These are phyloP conservation scores for Neofusicoccum laricinum DNA, from an alignment of 2,329 filamentous ascomycete genomes.

Conservation along the genomic window DNA sequence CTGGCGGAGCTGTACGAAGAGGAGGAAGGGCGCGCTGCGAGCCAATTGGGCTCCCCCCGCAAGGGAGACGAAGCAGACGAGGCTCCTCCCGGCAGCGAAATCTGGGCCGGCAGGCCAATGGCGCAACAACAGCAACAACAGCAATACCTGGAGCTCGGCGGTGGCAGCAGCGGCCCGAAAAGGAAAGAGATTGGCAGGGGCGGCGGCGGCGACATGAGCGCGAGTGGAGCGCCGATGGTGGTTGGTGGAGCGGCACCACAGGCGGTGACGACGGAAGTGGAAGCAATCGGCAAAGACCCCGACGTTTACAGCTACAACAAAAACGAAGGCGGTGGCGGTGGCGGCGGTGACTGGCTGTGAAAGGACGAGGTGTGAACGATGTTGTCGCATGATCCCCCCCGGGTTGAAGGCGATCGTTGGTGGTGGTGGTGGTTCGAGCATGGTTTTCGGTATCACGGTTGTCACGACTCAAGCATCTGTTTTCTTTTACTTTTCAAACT, in stretches of 20 bases:
- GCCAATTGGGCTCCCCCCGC: too few relatives aligned
- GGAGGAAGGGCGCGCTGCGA: too few relatives aligned
- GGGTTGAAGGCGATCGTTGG: background rate
- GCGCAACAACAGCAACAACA: background rate
- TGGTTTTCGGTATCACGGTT: conserved; percentile 1
- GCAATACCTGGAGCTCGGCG: background rate
- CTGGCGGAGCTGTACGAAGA: too few relatives aligned
- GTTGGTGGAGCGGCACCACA: background rate
- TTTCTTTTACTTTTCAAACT: background rate
- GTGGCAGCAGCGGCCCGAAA: background rate
- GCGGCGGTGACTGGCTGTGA: background rate
- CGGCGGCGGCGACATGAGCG: background rate
- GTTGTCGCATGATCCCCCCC: background rate
- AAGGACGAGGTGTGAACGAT: conserved; percentile 5
- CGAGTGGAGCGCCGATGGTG: background rate
- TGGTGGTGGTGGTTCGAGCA: background rate
- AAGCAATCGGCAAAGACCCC: background rate
- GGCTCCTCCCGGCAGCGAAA: background rate
- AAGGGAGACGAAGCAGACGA: background rate
- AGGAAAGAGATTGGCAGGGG: conserved; percentile 9
- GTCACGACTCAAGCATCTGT: background rate
- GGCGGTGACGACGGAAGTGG: conserved; percentile 1
- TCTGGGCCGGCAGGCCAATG: too few relatives aligned
- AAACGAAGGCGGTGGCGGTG: background rate
- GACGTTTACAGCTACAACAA: background rate